Evolutionary conservation across 73 alveolate genomes (phyloP).

Genomic region (Paramecium caudatum): DNA sequence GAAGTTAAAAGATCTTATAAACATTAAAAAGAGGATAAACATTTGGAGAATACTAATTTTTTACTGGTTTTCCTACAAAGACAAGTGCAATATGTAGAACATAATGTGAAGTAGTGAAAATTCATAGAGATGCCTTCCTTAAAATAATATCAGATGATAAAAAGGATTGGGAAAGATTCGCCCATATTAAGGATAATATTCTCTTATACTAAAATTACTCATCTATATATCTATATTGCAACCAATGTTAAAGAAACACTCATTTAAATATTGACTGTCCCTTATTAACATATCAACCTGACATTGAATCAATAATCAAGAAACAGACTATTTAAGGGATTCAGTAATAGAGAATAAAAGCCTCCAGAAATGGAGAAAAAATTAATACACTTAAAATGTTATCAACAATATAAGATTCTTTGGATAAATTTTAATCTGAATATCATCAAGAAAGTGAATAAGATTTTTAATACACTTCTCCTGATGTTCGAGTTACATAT

Average conservation of each 20-base stretch:
- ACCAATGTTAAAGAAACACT: background rate
- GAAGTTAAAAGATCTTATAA: conserved; percentile 2
- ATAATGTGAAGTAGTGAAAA: background rate
- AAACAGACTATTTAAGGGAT: background rate
- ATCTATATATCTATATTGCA: background rate
- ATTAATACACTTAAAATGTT: conserved; percentile 5
- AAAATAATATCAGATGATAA: conserved; percentile 40
- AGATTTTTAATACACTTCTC: background rate
- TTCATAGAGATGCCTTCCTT: conserved; percentile 50
- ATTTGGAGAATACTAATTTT: conserved; percentile 71
- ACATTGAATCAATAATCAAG: conserved; percentile 6
- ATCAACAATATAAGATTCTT: background rate
- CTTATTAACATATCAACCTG: conserved; percentile 22
- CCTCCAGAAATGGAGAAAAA: background rate
- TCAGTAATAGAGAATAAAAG: background rate
- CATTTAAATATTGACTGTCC: conserved; percentile 39
- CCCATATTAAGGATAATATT: conserved; percentile 45
- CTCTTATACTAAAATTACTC: background rate
- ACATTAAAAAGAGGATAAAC: conserved; percentile 9
- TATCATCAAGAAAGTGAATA: background rate
- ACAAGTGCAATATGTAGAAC: conserved; percentile 39
- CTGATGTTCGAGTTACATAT: background rate
- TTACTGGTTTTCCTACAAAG: conserved; percentile 37
- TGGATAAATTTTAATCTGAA: conserved; percentile 2
- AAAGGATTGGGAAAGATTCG: conserved; percentile 58